Evolutionary conservation across 2,329 filamentous ascomycete species (phyloP).

Genomic region (Diaporthe amygdali): DNA sequence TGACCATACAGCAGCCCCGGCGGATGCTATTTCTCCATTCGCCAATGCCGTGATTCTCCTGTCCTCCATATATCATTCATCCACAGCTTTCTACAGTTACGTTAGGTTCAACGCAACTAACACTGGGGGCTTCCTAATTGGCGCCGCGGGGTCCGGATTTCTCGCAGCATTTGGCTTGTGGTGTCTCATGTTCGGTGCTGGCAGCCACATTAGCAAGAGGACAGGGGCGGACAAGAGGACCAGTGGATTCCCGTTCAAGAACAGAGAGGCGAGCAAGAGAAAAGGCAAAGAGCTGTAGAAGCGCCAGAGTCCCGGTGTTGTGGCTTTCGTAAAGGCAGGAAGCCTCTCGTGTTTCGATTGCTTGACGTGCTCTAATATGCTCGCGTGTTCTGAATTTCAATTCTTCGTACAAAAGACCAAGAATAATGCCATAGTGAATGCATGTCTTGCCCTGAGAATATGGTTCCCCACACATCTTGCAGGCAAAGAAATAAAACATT

Average conservation of each 20-base stretch:
- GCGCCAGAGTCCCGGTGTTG: background rate
- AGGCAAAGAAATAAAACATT: background rate
- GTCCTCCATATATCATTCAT: slow-evolving; percentile 69
- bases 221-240: slow-evolving; percentile 48
- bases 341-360: background rate
- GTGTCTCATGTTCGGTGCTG: slow-evolving; percentile 53
- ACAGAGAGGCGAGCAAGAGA: slow-evolving; percentile 39
- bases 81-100: slow-evolving; percentile 71
- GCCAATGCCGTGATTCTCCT: slow-evolving; percentile 70
- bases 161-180: slow-evolving; percentile 70
- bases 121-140: slow-evolving; percentile 65
- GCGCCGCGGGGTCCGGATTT: slow-evolving; percentile 58
- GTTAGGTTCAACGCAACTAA: slow-evolving; percentile 63
- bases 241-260: slow-evolving; percentile 46
- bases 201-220: slow-evolving; percentile 40
- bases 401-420: background rate
- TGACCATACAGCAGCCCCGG: slow-evolving; percentile 27
- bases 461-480: background rate
- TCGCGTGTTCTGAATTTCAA: background rate
- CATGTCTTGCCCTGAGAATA: background rate
- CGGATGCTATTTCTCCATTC: slow-evolving; percentile 61
- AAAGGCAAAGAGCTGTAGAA: slow-evolving; percentile 30
- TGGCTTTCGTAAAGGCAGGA: background rate
- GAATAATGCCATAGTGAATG: background rate
- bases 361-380: background rate